A percentile compares a stretch with the other conserved stretches of the same genome.
Evolutionary conservation across 441 rosid genomes (phyloP).

Genomic region (Euphorbia celastroides): DNA sequence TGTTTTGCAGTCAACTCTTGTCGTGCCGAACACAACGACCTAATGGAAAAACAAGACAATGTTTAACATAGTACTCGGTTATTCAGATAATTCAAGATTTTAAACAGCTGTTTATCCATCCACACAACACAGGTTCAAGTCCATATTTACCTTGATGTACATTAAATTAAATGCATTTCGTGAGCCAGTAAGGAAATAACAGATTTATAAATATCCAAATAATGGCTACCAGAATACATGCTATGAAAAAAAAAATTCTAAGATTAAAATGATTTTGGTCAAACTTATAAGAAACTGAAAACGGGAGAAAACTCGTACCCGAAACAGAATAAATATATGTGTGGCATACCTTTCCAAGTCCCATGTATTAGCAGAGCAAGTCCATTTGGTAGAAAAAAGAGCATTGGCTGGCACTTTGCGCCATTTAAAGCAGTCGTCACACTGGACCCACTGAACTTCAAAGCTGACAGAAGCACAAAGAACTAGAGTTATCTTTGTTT

Average conservation of each 20-base stretch:
- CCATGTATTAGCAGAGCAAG: conserved; percentile 58
- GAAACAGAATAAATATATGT: neutral
- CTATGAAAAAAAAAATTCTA: neutral
- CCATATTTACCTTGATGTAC: conserved; percentile 2
- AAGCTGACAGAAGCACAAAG: conserved; percentile 34
- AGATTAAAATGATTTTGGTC: too few relatives aligned
- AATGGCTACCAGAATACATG: neutral
- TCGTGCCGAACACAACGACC: conserved; percentile 56
- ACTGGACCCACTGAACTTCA: conserved; percentile 70
- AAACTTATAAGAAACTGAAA: too few relatives aligned
- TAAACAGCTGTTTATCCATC: neutral
- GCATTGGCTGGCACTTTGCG: conserved; percentile 59
- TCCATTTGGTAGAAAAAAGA: conserved; percentile 71
- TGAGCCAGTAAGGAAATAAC: neutral
- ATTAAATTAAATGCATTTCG: neutral
- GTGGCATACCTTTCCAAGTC: conserved; percentile 59
- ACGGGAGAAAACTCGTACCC: neutral
- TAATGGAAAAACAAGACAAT: conserved; percentile 21
- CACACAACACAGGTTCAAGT: neutral
- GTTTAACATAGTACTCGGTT: conserved; percentile 4
- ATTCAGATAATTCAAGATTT: neutral
- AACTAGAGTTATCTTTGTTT: neutral
- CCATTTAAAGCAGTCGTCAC: conserved; percentile 80
- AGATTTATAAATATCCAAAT: neutral
- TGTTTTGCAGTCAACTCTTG: conserved; percentile 51